Percentiles rank a stretch among this genome's conserved stretches.
These are phyloP conservation scores for Xylaria hypoxylon DNA, from an alignment of 2,329 filamentous ascomycete genomes.

Conservation along the genomic window DNA sequence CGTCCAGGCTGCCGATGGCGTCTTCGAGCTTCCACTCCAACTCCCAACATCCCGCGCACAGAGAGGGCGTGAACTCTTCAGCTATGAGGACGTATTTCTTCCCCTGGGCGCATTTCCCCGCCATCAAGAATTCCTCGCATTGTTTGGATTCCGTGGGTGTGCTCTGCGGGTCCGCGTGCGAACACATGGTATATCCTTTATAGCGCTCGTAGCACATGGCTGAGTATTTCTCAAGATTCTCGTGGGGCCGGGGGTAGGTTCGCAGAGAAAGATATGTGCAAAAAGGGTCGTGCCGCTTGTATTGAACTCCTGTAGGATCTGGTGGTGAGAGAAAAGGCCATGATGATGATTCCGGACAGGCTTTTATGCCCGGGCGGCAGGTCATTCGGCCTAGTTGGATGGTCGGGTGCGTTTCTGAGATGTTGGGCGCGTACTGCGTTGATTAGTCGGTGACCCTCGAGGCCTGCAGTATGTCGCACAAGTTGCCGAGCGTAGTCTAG, in stretches of 20 bases:
- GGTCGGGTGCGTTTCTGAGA: background rate
- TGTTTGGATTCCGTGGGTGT: slow-evolving; percentile 7
- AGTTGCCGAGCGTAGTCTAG: background rate
- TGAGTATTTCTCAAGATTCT: background rate
- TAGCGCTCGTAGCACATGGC: slow-evolving; percentile 26
- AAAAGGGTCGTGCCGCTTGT: background rate
- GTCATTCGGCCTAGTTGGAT: background rate
- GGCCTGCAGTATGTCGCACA: slow-evolving; percentile 16
- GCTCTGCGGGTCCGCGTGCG: slow-evolving; percentile 20
- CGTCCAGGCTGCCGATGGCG: slow-evolving; percentile 17
- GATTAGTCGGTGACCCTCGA: background rate
- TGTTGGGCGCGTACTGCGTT: slow-evolving; percentile 5
- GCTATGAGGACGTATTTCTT: slow-evolving; percentile 10
- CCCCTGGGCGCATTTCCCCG: slow-evolving; percentile 8
- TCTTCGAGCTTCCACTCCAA: background rate
- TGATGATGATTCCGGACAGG: background rate
- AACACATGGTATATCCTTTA: slow-evolving; percentile 20
- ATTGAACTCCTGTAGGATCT: background rate
- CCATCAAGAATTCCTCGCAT: background rate
- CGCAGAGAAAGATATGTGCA: background rate
- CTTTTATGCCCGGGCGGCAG: slow-evolving; percentile 6
- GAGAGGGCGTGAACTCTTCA: background rate
- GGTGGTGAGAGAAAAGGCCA: background rate
- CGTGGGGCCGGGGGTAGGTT: background rate
- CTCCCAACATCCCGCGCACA: background rate